phyloP scores from a whole-genome alignment of 371 early-diverging fungal species.

The Umbelopsis sp. region DNA sequence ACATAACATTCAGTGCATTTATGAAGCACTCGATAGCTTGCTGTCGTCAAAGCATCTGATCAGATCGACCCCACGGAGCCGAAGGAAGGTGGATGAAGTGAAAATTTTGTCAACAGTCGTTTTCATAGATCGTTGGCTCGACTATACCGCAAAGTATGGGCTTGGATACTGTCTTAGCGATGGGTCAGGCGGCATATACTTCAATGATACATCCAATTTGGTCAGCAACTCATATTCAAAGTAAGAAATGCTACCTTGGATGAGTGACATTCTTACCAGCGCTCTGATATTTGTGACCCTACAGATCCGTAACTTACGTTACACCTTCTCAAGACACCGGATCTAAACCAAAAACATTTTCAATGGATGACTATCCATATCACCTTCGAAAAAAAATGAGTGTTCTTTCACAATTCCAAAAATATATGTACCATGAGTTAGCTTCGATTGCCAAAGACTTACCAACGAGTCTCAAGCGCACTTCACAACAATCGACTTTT shows the following conservation, averaged over 20 bases:
- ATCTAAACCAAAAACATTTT: conserved; percentile 42
- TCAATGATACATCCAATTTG: conserved; percentile 82
- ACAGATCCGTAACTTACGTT: conserved; percentile 20
- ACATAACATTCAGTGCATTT: not conserved
- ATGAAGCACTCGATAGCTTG: not conserved
- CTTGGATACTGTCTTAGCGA: conserved; percentile 85
- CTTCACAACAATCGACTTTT: conserved; percentile 38
- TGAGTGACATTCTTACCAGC: conserved; percentile 14
- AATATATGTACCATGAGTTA: conserved; percentile 70
- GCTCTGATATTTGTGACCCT: not conserved
- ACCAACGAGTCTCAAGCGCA: conserved; percentile 22
- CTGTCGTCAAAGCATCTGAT: conserved; percentile 7
- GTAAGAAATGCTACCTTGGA: conserved; percentile 32
- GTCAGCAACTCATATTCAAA: conserved; percentile 53
- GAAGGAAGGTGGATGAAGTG: not conserved
- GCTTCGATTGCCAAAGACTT: conserved; percentile 32
- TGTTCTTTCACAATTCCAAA: conserved; percentile 62
- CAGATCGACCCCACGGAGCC: not conserved
- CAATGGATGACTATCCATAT: conserved; percentile 47
- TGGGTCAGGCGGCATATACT: conserved; percentile 80
- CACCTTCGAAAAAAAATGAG: conserved; percentile 71
- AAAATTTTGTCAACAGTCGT: conserved; percentile 24
- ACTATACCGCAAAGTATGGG: conserved; percentile 79
- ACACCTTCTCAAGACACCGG: conserved; percentile 7
- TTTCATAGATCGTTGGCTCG: conserved; percentile 82